phyloP scores from a whole-genome alignment of 1,284 basidiomycete species.

The Takashimella tepidaria region DNA sequence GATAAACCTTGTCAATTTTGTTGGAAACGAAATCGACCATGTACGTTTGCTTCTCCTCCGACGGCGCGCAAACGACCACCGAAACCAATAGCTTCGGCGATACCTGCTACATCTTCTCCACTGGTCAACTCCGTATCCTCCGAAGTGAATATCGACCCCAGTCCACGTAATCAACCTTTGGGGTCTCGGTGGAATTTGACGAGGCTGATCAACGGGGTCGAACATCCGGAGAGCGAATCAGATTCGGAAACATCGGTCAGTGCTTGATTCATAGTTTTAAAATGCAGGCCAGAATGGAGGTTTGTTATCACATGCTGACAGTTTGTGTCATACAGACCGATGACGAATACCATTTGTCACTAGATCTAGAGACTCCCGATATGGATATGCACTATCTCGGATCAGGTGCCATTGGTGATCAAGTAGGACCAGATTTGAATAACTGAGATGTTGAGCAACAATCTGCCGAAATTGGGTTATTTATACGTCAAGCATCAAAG shows the following conservation, averaged over 20 bases:
- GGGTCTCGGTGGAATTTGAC: neutral
- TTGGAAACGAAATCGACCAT: constrained; percentile 13
- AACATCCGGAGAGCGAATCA: neutral
- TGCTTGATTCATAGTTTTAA: neutral
- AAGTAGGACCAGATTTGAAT: neutral
- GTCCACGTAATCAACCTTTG: neutral
- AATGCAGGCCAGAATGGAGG: neutral
- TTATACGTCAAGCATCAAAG: constrained; percentile 34
- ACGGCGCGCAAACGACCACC: constrained; percentile 20
- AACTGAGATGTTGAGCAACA: constrained; percentile 7
- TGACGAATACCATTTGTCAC: constrained; percentile 6
- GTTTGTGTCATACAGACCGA: neutral
- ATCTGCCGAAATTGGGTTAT: constrained; percentile 7
- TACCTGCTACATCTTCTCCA: no score
- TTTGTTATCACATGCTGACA: no score
- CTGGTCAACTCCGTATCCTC: no score
- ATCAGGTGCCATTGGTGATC: constrained; percentile 20
- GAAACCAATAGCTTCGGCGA: neutral
- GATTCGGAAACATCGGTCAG: neutral
- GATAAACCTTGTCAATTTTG: constrained; percentile 28
- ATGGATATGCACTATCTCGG: constrained; percentile 32
- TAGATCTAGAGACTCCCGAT: constrained; percentile 18
- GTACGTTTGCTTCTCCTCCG: constrained; percentile 30
- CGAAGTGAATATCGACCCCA: neutral
- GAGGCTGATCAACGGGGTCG: neutral